Conservation (phyloP, 768 basidiomycete genomes). For the Trametes cinnabarina region DNA sequence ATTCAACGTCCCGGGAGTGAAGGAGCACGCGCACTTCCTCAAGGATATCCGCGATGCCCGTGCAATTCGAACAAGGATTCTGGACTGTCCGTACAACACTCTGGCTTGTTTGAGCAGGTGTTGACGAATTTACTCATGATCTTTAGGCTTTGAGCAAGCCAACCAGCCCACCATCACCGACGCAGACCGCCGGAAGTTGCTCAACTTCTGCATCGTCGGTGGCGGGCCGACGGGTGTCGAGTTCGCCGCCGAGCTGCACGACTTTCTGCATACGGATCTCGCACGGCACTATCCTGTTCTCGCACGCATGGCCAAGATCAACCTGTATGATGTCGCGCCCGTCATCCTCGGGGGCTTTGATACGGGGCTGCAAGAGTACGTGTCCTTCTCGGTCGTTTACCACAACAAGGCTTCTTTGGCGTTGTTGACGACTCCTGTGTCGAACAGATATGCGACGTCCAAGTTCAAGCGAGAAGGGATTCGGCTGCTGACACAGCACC, state of each 20-base stretch:
- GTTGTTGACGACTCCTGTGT: background rate
- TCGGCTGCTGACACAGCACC: slow-evolving; percentile 64
- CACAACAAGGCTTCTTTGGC: background rate
- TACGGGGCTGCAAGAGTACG: slow-evolving; percentile 56
- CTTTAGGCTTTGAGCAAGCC: slow-evolving; percentile 75
- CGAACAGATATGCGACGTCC: slow-evolving; percentile 59
- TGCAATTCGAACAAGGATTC: slow-evolving; percentile 63
- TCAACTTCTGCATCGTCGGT: slow-evolving; percentile 89
- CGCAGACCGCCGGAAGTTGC: slow-evolving; percentile 65
- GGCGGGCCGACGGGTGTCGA: slow-evolving; percentile 80
- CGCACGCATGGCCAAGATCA: slow-evolving; percentile 63
- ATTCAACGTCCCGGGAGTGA: slow-evolving; percentile 71
- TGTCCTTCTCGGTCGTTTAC: slow-evolving; percentile 1
- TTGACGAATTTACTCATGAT: background rate
- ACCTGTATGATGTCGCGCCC: slow-evolving; percentile 79
- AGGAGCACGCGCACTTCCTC: slow-evolving; percentile 78
- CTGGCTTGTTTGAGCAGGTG: background rate
- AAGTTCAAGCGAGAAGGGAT: slow-evolving; percentile 77
- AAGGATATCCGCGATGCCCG: slow-evolving; percentile 79
- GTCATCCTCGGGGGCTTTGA: slow-evolving; percentile 77
- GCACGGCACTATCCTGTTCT: slow-evolving; percentile 59
- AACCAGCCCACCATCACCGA: slow-evolving; percentile 78
- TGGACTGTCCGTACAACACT: slow-evolving; percentile 54
- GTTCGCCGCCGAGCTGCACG: slow-evolving; percentile 80
- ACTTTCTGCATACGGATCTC: slow-evolving; percentile 70